Conservation (phyloP, 768 basidiomycete species). For the Royoungia palumana region DNA sequence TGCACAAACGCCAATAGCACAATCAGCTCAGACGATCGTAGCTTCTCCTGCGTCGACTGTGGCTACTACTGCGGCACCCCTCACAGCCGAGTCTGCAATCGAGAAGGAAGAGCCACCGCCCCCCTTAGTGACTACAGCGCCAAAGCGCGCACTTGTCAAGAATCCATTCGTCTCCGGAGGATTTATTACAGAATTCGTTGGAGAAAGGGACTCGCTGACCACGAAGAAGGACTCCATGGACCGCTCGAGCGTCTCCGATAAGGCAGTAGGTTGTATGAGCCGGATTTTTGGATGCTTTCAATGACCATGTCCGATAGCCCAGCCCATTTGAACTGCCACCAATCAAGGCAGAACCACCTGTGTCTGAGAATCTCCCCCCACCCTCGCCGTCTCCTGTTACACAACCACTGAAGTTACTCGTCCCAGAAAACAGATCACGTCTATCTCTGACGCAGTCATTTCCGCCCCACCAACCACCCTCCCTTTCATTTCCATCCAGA, state of each 20-base stretch:
- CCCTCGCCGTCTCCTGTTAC: constrained; percentile 9
- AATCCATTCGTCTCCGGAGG: constrained; percentile 54
- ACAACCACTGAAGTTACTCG: constrained; percentile 8
- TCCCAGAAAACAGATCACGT: constrained; percentile 13
- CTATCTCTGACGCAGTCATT: constrained; percentile 4
- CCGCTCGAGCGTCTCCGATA: constrained; percentile 7
- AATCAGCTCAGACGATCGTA: constrained; percentile 13
- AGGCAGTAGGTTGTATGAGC: constrained; percentile 11
- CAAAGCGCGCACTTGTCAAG: constrained; percentile 21
- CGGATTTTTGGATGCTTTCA: neutral
- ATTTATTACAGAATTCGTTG: constrained; percentile 44
- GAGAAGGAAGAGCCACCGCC: constrained; percentile 12
- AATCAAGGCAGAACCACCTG: constrained; percentile 21
- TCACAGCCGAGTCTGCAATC: constrained; percentile 1
- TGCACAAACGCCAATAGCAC: constrained; percentile 14
- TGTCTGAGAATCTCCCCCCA: constrained; percentile 11
- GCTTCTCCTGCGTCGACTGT: constrained; percentile 19
- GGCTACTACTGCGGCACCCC: constrained; percentile 7
- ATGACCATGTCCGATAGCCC: constrained; percentile 11
- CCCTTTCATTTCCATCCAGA: constrained; percentile 15
- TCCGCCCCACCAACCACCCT: constrained; percentile 11
- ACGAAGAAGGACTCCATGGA: constrained; percentile 23
- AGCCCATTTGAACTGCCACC: constrained; percentile 11
- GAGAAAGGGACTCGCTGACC: constrained; percentile 21
- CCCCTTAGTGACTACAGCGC: neutral